These are phyloP conservation scores for Psilocybe sp. DNA, from an alignment of 768 basidiomycete species.

Conservation along the genomic window DNA sequence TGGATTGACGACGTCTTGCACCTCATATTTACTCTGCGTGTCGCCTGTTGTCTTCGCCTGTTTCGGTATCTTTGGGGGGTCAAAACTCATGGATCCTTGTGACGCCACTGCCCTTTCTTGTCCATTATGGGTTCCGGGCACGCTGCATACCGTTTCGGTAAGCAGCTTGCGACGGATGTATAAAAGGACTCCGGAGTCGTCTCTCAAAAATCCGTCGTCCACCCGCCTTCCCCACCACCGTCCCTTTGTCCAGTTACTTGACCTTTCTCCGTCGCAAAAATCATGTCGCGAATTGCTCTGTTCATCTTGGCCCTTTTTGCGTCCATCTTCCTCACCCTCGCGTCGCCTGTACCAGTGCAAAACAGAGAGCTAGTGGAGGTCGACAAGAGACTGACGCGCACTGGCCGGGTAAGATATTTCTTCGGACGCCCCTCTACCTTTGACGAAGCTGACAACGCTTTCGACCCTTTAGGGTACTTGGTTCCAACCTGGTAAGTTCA, in stretches of 20 bases:
- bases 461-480: conserved; percentile 55
- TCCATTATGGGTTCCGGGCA: conserved; percentile 6
- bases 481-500: conserved; percentile 48
- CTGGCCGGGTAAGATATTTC: conserved; percentile 49
- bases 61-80: conserved; percentile 4
- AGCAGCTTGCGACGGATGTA: conserved; percentile 6
- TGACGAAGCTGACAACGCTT: conserved; percentile 6
- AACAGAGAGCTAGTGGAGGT: conserved; percentile 30
- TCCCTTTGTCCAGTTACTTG: conserved; percentile 1
- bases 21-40: background rate
- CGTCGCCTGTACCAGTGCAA: conserved; percentile 42
- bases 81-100: conserved; percentile 14
- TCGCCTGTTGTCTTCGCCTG: background rate
- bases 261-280: conserved; percentile 1
- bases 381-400: conserved; percentile 50
- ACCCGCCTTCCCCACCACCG: conserved; percentile 6
- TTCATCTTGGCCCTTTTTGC: conserved; percentile 38
- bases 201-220: conserved; percentile 7
- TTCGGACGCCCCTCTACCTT: conserved; percentile 2
- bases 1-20: background rate
- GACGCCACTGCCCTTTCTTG: background rate
- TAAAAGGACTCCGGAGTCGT: conserved; percentile 17
- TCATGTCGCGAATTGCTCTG: conserved; percentile 38
- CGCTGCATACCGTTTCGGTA: conserved; percentile 18
- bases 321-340: conserved; percentile 38